Base-by-base conservation (phyloP, 805 yeast species). In the Suhomyces faveliae region DNA sequence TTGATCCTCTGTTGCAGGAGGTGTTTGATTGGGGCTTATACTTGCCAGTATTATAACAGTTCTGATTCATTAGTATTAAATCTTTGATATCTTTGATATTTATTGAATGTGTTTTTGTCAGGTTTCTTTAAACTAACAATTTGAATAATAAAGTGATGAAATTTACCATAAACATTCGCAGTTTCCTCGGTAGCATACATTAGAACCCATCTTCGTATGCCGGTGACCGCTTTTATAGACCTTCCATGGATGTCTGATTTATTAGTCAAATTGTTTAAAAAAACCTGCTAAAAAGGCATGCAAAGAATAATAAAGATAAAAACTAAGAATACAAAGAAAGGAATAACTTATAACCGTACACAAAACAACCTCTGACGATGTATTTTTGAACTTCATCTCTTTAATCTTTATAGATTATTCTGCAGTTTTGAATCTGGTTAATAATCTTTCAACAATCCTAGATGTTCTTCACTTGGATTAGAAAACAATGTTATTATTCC, bases 171-270 rank as follows among this genome's bases (percentile, higher is more conserved):
- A 78, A 84, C 94, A 85, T 85, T 86, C 94, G 92, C 94, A 86
- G 94, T 86, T 85, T 86, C 91, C 92, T 81, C 94, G 94, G 91
- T 85, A 86, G 87, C 81, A 77, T 81, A 83, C 90, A 78, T 71
- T 72, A 72, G 89, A 85, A 84, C 91, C 91, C 87, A 85, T 77
- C 84, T 78, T 80, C 69, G 85, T 81, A 77, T 76, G 80, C 70
- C 89, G 73, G 90, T 86, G 91, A 85, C 91, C 92, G 94, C 89
- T 77, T 33, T 33, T 76, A 66, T 62, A 54, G 76, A 72, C 88
- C 92, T 85, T 86, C 92, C 91, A 81, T 83, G 94, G 91, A 86
- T 85, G 94, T 86, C 94, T 85, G 94, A 86, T 81, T 50, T 40
- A 29, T 39, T 45, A 37, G 38, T 13, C 23, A 15, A 29, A 21